phyloP scores from a whole-genome alignment of 1,284 basidiomycete genomes.

The Ustilago lituana region DNA sequence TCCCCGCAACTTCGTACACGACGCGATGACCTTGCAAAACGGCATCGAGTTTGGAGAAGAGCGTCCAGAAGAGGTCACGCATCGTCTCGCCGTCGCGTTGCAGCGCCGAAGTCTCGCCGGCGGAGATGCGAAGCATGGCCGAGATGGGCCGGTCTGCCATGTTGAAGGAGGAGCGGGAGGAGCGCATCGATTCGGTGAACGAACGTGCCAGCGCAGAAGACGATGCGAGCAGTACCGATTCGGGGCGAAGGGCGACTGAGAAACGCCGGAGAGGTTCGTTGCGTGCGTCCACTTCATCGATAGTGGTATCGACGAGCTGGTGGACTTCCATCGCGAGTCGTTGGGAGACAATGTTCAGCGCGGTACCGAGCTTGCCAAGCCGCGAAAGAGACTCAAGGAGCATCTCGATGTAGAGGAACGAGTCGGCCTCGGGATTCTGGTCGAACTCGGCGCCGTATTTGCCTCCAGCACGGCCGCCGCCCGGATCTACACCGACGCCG shows the following conservation, averaged over 20 bases:
- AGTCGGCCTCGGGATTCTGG: slow-evolving; percentile 86
- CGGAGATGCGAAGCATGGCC: slow-evolving; percentile 46
- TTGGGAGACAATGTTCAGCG: slow-evolving; percentile 85
- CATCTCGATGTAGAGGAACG: slow-evolving; percentile 92
- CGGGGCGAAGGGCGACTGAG: slow-evolving; percentile 75
- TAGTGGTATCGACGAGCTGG: slow-evolving; percentile 82
- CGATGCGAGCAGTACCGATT: slow-evolving; percentile 67
- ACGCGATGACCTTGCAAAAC: slow-evolving; percentile 92
- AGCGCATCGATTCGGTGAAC: slow-evolving; percentile 45
- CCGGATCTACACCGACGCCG: not conserved
- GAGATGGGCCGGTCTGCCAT: slow-evolving; percentile 25
- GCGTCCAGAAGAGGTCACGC: slow-evolving; percentile 94
- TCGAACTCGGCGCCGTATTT: slow-evolving; percentile 40
- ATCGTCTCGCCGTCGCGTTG: slow-evolving; percentile 63
- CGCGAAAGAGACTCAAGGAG: slow-evolving; percentile 90
- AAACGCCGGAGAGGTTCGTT: slow-evolving; percentile 68
- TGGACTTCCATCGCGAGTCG: slow-evolving; percentile 86
- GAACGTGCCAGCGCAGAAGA: slow-evolving; percentile 48
- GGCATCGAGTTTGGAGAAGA: slow-evolving; percentile 95
- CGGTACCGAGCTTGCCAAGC: slow-evolving; percentile 85
- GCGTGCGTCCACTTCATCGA: slow-evolving; percentile 84
- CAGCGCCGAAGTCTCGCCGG: slow-evolving; percentile 55
- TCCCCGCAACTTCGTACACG: slow-evolving; percentile 79
- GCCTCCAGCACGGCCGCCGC: slow-evolving; percentile 7
- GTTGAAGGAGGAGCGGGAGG: slow-evolving; percentile 48